A percentile compares a stretch with the other conserved stretches of the same genome.
phyloP scores from a whole-genome alignment of 1,139 yeast species.

The Sugiyamaella sp. region DNA sequence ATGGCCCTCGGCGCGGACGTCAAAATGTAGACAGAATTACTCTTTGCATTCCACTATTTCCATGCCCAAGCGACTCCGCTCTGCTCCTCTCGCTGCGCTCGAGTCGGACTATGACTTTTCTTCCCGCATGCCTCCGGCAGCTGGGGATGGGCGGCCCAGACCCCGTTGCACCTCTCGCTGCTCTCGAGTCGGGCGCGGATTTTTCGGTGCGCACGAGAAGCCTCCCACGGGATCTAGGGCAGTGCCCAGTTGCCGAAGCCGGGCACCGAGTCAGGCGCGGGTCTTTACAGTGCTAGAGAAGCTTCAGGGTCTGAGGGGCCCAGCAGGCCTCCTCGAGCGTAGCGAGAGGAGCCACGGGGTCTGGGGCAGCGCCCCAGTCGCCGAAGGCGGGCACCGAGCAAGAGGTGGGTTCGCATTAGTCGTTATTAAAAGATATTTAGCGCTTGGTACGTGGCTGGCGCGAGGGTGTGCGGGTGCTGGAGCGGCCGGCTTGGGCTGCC shows the following conservation, averaged over 20 bases:
- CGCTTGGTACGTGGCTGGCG: constrained; percentile 19
- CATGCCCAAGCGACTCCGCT: no score
- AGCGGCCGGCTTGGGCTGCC: constrained; percentile 39
- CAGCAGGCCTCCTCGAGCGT: no score
- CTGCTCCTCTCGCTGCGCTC: no score
- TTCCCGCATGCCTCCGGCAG: neutral
- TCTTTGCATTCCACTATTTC: constrained; percentile 6
- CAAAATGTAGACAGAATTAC: constrained; percentile 29
- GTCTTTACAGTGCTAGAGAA: no score
- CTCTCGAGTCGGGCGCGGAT: constrained; percentile 8
- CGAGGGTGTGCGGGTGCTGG: constrained; percentile 21
- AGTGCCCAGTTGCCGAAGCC: no score
- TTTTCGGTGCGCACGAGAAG: no score
- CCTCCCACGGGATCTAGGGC: no score
- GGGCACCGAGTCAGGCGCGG: no score
- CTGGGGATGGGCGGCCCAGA: constrained; percentile 6
- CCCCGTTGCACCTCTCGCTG: constrained; percentile 1
- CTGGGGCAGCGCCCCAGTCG: constrained; percentile 5
- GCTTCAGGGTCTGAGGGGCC: no score
- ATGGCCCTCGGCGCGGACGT: constrained; percentile 74
- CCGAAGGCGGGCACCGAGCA: neutral
- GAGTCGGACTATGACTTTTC: no score
- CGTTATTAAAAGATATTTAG: constrained; percentile 4
- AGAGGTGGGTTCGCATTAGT: neutral
- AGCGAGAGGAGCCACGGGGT: neutral